Evolutionary conservation across 768 basidiomycete genomes (phyloP).

Genomic region (Leccinum boreale): DNA sequence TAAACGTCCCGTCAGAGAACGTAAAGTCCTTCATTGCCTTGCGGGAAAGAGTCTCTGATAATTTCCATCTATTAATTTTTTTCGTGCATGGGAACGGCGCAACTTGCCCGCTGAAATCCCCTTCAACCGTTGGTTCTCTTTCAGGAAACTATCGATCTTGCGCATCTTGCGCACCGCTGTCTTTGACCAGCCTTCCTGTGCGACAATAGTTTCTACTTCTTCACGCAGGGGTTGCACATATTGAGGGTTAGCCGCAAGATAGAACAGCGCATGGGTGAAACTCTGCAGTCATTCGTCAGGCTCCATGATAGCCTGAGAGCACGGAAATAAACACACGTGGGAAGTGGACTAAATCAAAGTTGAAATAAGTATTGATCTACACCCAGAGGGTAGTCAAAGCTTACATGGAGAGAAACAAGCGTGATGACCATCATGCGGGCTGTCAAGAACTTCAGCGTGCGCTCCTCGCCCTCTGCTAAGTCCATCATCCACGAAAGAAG

Average conservation of each 20-base stretch:
- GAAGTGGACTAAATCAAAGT: background rate
- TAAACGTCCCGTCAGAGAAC: background rate
- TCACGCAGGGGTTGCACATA: background rate
- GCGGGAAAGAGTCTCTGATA: background rate
- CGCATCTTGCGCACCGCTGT: background rate
- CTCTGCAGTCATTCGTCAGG: background rate
- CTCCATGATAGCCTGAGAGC: background rate
- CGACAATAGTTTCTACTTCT: background rate
- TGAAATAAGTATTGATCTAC: background rate
- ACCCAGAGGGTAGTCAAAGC: background rate
- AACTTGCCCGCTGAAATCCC: background rate
- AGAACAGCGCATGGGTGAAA: background rate
- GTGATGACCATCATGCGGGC: background rate
- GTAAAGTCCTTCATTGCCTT: background rate
- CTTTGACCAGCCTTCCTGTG: background rate
- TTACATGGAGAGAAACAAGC: conserved; percentile 12
- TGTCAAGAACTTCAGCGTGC: background rate
- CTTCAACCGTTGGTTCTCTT: background rate
- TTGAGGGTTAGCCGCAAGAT: background rate
- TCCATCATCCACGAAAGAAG: background rate
- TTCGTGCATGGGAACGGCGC: background rate
- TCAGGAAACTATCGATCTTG: background rate
- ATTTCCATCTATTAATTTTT: background rate
- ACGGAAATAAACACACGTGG: background rate
- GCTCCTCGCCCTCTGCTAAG: background rate